Evolutionary conservation across 2,329 filamentous ascomycete genomes (phyloP), one percentile per base, ranked within the genome.

Genomic region (Diaporthe vaccinii): DNA sequence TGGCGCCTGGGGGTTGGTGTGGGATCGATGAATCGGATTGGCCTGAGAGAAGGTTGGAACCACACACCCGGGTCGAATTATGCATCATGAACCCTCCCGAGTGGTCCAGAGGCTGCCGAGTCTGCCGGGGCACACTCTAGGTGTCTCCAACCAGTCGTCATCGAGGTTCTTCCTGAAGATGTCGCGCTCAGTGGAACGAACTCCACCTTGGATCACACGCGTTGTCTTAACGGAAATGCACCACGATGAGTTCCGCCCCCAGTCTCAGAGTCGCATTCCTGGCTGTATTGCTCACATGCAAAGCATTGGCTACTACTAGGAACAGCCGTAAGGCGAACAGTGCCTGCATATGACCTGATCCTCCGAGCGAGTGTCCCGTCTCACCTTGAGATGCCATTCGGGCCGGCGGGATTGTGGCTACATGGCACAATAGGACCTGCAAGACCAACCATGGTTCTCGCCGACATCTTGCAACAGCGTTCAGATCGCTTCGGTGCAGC

Each of bases 41-140:
- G 65, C 65, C 49, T 69, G 65, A 55, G 65, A 17, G 49, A 69
- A 69, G 65, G 65, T 53, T 69, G 31, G 65, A 69, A 69, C 65
- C 65, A 69, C 65, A 34, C 41, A 41, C 41, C 22, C 65, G 65
- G 65, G 65, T 69, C 65, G 34, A 55, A 34, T 39, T 55, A 69
- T 55, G 65, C 65, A 69, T 69, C 49, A 53, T 69, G 34, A 69
- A 69, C 65, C 65, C 65, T 69, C 65, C 65, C 49, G 49, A 69
- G 46, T 55, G 65, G 65, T 17, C 34, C 65, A 69, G 12, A 53
- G 34, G 65, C 22, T 53, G 46, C 65, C 53, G 46, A 68, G 31
- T 68, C 65, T 68, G 65, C 65, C 65, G 65, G 46, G 65, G 65
- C 65, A 68, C 65, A 51, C 65, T 22, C 46, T n/a, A 69, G 4